These are phyloP conservation scores for Bidens hawaiensis DNA, from an alignment of 140 eudicot species.

Conservation along the genomic window DNA sequence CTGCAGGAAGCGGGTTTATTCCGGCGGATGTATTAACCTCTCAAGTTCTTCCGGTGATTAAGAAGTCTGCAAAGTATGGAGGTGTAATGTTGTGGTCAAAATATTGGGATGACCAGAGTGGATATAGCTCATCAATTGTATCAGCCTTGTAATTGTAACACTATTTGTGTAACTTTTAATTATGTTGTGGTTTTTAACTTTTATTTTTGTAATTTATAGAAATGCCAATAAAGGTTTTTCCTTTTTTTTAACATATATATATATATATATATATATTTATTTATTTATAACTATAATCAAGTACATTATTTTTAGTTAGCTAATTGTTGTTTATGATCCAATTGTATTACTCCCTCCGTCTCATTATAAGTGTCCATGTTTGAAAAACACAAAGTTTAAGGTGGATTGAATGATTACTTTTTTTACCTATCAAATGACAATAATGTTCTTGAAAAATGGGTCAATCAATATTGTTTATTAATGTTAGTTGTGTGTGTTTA, in stretches of 20 bases:
- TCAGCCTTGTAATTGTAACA: constrained; percentile 27
- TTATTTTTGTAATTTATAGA: not conserved
- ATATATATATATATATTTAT: too few relatives aligned
- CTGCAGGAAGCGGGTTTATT: constrained; percentile 76
- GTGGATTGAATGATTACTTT: too few relatives aligned
- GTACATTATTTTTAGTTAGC: not conserved
- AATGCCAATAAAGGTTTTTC: not conserved
- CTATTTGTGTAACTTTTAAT: not conserved
- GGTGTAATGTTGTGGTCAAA: constrained; percentile 85
- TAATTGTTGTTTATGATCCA: not conserved
- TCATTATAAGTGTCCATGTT: too few relatives aligned
- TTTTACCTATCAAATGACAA: too few relatives aligned
- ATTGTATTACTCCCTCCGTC: too few relatives aligned
- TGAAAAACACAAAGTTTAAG: too few relatives aligned
- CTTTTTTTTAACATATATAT: not conserved
- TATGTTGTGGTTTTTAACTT: not conserved
- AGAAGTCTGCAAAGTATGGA: constrained; percentile 56
- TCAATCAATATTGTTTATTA: too few relatives aligned
- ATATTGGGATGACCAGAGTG: constrained; percentile 75
- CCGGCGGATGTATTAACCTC: constrained; percentile 53
- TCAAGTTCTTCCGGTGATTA: constrained; percentile 52
- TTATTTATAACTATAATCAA: not conserved
- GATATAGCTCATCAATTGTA: constrained; percentile 44
- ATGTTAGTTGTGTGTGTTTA: too few relatives aligned
- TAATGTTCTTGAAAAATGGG: too few relatives aligned